Evolutionary conservation across 2,329 filamentous ascomycete species (phyloP).

Genomic region (Aspergillus jensenii): DNA sequence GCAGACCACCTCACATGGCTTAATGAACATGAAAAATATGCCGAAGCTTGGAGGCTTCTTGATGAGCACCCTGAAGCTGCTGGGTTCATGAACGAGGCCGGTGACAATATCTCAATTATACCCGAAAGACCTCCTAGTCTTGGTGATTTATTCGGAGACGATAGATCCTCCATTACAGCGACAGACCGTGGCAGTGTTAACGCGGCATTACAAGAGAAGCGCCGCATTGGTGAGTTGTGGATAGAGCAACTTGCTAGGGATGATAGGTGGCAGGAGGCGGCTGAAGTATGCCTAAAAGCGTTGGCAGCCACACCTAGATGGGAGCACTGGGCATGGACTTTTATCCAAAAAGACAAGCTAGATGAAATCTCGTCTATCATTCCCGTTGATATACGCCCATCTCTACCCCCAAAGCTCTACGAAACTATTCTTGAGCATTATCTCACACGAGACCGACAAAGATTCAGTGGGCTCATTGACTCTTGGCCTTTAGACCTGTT

Average conservation of each 20-base stretch:
- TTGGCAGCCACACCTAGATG: constrained; percentile 76
- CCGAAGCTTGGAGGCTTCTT: constrained; percentile 84
- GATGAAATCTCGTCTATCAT: constrained; percentile 87
- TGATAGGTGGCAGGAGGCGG: constrained; percentile 74
- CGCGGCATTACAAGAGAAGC: constrained; percentile 79
- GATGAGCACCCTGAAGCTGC: constrained; percentile 79
- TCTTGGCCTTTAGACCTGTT: constrained; percentile 84
- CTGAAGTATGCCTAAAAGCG: constrained; percentile 78
- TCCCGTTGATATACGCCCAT: constrained; percentile 74
- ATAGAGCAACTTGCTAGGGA: constrained; percentile 77
- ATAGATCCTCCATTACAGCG: constrained; percentile 63
- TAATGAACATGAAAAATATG: constrained; percentile 74
- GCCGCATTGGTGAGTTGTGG: constrained; percentile 90
- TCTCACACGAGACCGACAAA: constrained; percentile 71
- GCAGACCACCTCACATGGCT: constrained; percentile 85
- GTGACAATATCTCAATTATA: constrained; percentile 32
- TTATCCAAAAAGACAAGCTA: constrained; percentile 80
- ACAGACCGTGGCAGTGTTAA: constrained; percentile 60
- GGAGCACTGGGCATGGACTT: constrained; percentile 95
- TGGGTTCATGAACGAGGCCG: constrained; percentile 38
- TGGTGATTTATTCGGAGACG: constrained; percentile 72
- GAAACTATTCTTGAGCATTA: constrained; percentile 89
- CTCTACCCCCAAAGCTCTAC: constrained; percentile 78
- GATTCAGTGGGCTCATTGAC: constrained; percentile 76
- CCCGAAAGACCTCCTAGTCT: constrained; percentile 45